phyloP scores from a whole-genome alignment of 805 yeast genomes.

The Maudiozyma bulderi region DNA sequence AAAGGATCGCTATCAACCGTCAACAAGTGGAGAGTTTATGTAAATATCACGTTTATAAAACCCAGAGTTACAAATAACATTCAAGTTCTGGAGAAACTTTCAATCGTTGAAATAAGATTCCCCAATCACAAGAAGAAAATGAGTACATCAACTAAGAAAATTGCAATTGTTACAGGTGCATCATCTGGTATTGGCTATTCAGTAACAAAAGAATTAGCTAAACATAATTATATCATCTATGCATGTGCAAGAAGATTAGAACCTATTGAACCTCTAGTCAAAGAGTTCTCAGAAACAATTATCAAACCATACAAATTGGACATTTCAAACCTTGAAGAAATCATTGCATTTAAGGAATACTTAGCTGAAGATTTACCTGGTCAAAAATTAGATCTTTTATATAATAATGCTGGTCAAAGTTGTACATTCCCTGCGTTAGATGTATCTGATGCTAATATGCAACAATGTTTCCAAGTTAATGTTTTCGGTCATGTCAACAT shows the following conservation, averaged over 20 bases:
- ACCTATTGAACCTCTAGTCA: constrained; percentile 42
- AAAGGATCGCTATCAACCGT: too few relatives aligned
- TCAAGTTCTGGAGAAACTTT: too few relatives aligned
- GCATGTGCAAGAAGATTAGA: constrained; percentile 66
- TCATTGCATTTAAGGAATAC: constrained; percentile 34
- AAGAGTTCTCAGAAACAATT: constrained; percentile 24
- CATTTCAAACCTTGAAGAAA: constrained; percentile 44
- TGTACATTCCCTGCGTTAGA: constrained; percentile 66
- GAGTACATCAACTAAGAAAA: constrained; percentile 16
- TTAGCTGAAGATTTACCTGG: constrained; percentile 35
- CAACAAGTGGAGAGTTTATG: too few relatives aligned
- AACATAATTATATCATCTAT: constrained; percentile 48
- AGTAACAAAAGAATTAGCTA: constrained; percentile 38
- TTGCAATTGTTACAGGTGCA: constrained; percentile 51
- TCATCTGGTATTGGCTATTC: constrained; percentile 51
- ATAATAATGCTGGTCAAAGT: constrained; percentile 70
- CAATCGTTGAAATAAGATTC: too few relatives aligned
- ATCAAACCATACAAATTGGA: constrained; percentile 45
- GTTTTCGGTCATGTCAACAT: constrained; percentile 61
- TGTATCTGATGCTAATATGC: constrained; percentile 44
- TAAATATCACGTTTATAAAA: too few relatives aligned
- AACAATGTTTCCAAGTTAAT: constrained; percentile 51
- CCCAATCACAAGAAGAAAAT: neutral
- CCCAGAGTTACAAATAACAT: too few relatives aligned
- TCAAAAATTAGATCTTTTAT: constrained; percentile 48